Evolutionary conservation across 2,329 filamentous ascomycete genomes (phyloP).

Genomic region (Pestalotiopsis sp.): DNA sequence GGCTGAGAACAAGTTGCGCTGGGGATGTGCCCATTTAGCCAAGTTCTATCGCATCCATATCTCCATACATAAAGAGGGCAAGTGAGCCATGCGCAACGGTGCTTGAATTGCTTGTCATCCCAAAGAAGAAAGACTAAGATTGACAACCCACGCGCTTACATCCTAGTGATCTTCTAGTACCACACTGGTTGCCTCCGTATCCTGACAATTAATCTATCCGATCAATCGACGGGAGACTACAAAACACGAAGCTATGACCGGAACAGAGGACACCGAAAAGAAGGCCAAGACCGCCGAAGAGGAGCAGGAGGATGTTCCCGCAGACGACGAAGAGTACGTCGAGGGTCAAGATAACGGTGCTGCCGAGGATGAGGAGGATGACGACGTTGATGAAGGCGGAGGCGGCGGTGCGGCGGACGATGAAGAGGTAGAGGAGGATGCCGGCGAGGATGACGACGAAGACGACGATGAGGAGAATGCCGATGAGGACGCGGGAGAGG

Average conservation of each 20-base stretch:
- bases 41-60: too few species aligned
- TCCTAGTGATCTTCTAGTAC: too few species aligned
- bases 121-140: too few species aligned
- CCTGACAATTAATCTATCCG: background rate
- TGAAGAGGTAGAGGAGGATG: background rate
- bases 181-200: too few species aligned
- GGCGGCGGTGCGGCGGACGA: background rate
- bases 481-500: slow-evolving; percentile 18
- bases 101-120: too few species aligned
- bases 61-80: too few species aligned
- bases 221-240: background rate
- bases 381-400: background rate
- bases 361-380: background rate
- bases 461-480: slow-evolving; percentile 13
- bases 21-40: too few species aligned
- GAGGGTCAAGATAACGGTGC: background rate
- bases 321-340: slow-evolving; percentile 1
- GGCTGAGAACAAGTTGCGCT: background rate
- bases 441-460: background rate
- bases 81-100: too few species aligned
- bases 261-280: background rate
- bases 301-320: background rate
- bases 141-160: too few species aligned
- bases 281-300: background rate
- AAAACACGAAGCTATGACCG: background rate